phyloP scores from a whole-genome alignment of 495 filamentous ascomycete genomes.

The Talaromyces borbonicus region DNA sequence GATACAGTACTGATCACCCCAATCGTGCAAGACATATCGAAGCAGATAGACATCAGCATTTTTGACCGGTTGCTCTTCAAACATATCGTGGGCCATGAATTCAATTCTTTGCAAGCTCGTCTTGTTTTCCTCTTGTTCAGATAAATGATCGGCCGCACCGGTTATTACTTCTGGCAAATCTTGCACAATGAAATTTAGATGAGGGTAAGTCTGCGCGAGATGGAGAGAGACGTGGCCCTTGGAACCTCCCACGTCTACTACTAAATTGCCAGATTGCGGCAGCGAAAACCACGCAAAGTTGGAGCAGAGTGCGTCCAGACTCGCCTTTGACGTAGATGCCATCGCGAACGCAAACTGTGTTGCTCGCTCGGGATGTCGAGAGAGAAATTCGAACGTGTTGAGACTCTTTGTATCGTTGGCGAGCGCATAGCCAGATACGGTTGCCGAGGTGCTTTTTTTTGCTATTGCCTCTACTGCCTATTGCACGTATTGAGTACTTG shows the following conservation, averaged over 20 bases:
- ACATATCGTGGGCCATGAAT: conserved; percentile 41
- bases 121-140: not conserved
- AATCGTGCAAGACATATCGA: conserved; percentile 46
- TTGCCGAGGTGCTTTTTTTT: not conserved
- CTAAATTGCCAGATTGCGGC: not conserved
- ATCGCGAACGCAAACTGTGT: conserved; percentile 44
- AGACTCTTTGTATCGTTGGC: conserved; percentile 2
- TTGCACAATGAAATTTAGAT: conserved; percentile 39
- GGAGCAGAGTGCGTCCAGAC: conserved; percentile 29
- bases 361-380: conserved; percentile 17
- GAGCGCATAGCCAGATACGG: conserved; percentile 4
- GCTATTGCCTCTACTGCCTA: conserved; percentile 6
- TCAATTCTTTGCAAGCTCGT: conserved; percentile 13
- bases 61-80: conserved; percentile 34
- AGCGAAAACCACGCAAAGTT: conserved; percentile 14
- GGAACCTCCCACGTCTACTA: conserved; percentile 25
- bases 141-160: not conserved
- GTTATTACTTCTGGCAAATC: conserved; percentile 38
- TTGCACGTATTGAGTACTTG: no score
- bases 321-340: conserved; percentile 32
- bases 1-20: conserved; percentile 30
- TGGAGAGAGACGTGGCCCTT: conserved; percentile 18
- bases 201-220: conserved; percentile 15
- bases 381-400: conserved; percentile 7
- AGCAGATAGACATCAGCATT: conserved; percentile 46